Evolutionary conservation across 768 basidiomycete genomes (phyloP).

Genomic region (Rhodotorula graminis): DNA sequence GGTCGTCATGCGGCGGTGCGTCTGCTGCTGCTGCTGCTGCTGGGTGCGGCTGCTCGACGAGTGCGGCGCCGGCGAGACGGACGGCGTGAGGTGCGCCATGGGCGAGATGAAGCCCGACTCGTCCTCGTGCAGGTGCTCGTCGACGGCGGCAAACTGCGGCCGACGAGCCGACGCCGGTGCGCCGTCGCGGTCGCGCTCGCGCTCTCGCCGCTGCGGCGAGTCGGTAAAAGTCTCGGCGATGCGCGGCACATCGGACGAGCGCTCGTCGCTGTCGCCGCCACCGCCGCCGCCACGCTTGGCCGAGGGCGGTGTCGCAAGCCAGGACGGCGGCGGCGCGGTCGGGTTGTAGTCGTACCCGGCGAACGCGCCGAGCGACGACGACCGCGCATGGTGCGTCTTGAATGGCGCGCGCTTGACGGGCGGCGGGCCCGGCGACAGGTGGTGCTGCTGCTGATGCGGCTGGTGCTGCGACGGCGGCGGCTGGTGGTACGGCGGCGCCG

Average conservation of each 20-base stretch:
- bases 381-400: conserved; percentile 38
- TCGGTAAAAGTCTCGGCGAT: neutral
- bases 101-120: conserved; percentile 71
- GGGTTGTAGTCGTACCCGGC: conserved; percentile 42
- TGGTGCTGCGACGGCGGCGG: conserved; percentile 20
- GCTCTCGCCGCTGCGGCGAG: conserved; percentile 34
- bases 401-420: conserved; percentile 58
- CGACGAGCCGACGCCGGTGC: conserved; percentile 42
- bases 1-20: conserved; percentile 34
- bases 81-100: conserved; percentile 59
- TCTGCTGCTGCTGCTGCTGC: conserved; percentile 1
- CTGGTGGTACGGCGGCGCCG: conserved; percentile 2
- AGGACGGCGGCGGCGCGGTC: conserved; percentile 35
- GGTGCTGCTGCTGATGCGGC: conserved; percentile 22
- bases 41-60: conserved; percentile 12
- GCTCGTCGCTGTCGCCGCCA: neutral
- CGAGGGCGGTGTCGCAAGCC: conserved; percentile 16
- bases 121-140: conserved; percentile 47
- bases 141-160: conserved; percentile 60
- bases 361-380: conserved; percentile 38
- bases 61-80: conserved; percentile 46
- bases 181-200: conserved; percentile 43
- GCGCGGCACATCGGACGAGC: neutral
- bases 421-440: conserved; percentile 58
- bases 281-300: neutral